Evolutionary conservation across 768 basidiomycete species (phyloP).

Genomic region (Auricularia sp.): DNA sequence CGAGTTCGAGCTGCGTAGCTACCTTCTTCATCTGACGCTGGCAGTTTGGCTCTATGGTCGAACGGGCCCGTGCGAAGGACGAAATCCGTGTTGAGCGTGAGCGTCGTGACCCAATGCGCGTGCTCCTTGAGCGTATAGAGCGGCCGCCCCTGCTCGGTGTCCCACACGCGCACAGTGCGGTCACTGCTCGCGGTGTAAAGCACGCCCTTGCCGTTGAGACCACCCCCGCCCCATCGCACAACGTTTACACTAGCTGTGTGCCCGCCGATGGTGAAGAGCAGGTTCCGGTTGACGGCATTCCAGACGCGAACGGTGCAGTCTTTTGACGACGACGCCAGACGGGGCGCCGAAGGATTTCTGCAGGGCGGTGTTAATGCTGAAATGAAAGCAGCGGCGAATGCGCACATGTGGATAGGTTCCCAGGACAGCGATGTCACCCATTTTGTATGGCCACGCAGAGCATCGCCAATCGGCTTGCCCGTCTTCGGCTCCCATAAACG

Average conservation of each 20-base stretch:
- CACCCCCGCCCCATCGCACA: slow-evolving; percentile 91
- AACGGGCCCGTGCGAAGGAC: slow-evolving; percentile 90
- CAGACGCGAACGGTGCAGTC: slow-evolving; percentile 95
- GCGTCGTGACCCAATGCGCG: slow-evolving; percentile 97
- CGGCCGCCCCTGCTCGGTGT: slow-evolving; percentile 78
- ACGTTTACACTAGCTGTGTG: slow-evolving; percentile 93
- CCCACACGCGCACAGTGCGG: slow-evolving; percentile 90
- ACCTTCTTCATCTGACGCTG: slow-evolving; percentile 79
- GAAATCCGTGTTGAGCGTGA: slow-evolving; percentile 92
- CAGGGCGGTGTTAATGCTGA: slow-evolving; percentile 5
- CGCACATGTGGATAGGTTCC: slow-evolving; percentile 88
- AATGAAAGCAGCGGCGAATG: slow-evolving; percentile 1
- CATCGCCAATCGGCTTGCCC: slow-evolving; percentile 80
- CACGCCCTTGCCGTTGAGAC: slow-evolving; percentile 46
- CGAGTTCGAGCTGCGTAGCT: slow-evolving; percentile 8
- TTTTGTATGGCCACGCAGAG: slow-evolving; percentile 86
- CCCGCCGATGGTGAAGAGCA: slow-evolving; percentile 82
- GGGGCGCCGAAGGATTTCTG: slow-evolving; percentile 69
- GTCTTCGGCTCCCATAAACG: slow-evolving; percentile 90
- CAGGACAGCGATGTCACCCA: slow-evolving; percentile 93
- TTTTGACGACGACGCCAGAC: slow-evolving; percentile 91
- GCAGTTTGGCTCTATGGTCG: slow-evolving; percentile 75
- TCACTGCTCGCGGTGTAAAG: slow-evolving; percentile 95
- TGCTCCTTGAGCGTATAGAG: slow-evolving; percentile 86
- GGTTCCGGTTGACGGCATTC: slow-evolving; percentile 58